Conservation (phyloP, 805 yeast genomes). For the Monosporozyma siamensis region DNA sequence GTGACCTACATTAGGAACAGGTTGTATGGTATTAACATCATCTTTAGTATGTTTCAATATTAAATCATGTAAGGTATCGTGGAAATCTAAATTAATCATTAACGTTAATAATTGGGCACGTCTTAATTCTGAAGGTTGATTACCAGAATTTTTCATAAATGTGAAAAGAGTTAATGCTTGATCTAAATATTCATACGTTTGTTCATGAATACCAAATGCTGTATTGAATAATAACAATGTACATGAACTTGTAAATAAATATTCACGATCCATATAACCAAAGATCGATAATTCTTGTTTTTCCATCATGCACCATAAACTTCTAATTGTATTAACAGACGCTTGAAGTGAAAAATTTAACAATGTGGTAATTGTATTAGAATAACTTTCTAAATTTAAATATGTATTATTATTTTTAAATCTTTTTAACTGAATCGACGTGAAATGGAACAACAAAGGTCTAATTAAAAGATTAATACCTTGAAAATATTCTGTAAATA, state of each 20-base stretch:
- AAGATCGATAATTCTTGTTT: slow-evolving; percentile 77
- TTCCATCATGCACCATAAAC: slow-evolving; percentile 64
- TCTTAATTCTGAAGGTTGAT: slow-evolving; percentile 70
- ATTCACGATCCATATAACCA: slow-evolving; percentile 84
- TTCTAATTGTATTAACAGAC: slow-evolving; percentile 63
- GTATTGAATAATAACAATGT: slow-evolving; percentile 66
- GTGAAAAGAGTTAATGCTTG: slow-evolving; percentile 63
- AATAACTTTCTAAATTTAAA: slow-evolving; percentile 57
- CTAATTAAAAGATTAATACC: slow-evolving; percentile 73
- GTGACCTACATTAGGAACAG: background rate
- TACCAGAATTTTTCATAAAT: slow-evolving; percentile 67
- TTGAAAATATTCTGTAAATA: slow-evolving; percentile 77
- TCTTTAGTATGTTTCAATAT: slow-evolving; percentile 48
- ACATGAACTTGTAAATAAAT: slow-evolving; percentile 66
- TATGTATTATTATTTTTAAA: slow-evolving; percentile 39
- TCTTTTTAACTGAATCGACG: slow-evolving; percentile 53
- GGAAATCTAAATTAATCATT: slow-evolving; percentile 57
- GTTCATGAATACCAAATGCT: slow-evolving; percentile 74
- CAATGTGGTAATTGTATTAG: slow-evolving; percentile 56
- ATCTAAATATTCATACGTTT: slow-evolving; percentile 60
- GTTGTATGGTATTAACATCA: background rate
- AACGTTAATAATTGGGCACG: slow-evolving; percentile 61
- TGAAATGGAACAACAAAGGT: slow-evolving; percentile 68
- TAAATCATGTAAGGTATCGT: slow-evolving; percentile 51
- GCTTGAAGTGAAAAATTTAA: slow-evolving; percentile 74